phyloP scores from a whole-genome alignment of 208 protist genomes.

The Vickermania spadyakhi region DNA sequence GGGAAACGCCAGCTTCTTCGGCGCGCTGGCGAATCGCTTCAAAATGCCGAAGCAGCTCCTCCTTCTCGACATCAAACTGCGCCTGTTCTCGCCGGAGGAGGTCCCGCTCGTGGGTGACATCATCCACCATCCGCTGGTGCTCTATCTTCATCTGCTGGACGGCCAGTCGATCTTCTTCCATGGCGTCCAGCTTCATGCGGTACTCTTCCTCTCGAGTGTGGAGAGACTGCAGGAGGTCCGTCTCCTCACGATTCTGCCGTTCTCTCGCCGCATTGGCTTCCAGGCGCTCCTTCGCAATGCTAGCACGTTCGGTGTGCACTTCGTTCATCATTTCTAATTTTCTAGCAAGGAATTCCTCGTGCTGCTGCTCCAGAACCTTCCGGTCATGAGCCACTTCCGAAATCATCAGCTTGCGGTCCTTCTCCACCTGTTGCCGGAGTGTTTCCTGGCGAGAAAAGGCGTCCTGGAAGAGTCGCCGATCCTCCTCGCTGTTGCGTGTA shows the following conservation, averaged over 20 bases:
- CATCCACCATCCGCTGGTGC: constrained; percentile 38
- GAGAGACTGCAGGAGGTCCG: constrained; percentile 56
- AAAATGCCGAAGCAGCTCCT: constrained; percentile 56
- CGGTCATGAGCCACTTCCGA: constrained; percentile 72
- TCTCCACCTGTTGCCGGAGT: constrained; percentile 69
- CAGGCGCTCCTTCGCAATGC: constrained; percentile 53
- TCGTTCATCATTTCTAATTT: constrained; percentile 67
- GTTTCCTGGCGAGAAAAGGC: constrained; percentile 69
- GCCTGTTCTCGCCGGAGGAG: constrained; percentile 53
- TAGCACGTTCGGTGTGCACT: constrained; percentile 66
- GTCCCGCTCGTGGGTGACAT: constrained; percentile 41
- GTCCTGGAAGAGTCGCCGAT: constrained; percentile 53
- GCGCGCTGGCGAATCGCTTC: constrained; percentile 53
- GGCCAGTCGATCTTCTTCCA: constrained; percentile 55
- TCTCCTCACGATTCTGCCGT: constrained; percentile 72
- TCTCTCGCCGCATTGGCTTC: constrained; percentile 63
- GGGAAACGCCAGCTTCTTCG: constrained; percentile 40
- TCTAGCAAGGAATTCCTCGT: constrained; percentile 64
- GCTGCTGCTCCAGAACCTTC: constrained; percentile 74
- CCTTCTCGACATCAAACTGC: constrained; percentile 76
- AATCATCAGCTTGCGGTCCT: constrained; percentile 68
- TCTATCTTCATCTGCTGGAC: constrained; percentile 45
- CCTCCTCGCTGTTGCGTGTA: constrained; percentile 57
- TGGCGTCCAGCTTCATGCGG: constrained; percentile 38
- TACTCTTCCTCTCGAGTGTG: constrained; percentile 68